Conservation (phyloP, 2,329 filamentous ascomycete species). For the Fusarium sp. region DNA sequence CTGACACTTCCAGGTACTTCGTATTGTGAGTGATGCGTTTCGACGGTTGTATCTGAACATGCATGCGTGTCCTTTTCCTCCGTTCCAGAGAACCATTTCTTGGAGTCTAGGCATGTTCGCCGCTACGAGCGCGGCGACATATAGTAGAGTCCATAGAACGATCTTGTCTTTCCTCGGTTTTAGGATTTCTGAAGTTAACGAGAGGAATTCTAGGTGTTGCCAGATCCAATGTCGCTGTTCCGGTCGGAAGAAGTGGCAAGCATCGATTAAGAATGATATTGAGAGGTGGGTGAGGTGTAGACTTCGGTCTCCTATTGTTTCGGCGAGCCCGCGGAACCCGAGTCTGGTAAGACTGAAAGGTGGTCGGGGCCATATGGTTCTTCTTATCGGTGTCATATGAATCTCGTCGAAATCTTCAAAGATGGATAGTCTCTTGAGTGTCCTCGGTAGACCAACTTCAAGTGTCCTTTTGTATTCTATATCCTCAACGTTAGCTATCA, state of each 20-base stretch:
- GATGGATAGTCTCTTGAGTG: neutral
- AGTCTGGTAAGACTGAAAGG: neutral
- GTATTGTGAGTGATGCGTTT: neutral
- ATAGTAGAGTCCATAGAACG: neutral
- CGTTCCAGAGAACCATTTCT: constrained; percentile 1
- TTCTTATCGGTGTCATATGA: neutral
- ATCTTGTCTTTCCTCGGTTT: neutral
- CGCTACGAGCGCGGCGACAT: neutral
- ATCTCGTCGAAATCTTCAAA: constrained; percentile 9
- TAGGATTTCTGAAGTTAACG: neutral
- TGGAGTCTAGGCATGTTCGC: neutral
- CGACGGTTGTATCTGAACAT: neutral
- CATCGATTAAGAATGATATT: neutral
- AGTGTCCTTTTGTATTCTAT: neutral
- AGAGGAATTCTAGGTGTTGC: neutral
- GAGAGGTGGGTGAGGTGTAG: neutral
- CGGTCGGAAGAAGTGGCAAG: neutral
- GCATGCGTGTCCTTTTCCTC: neutral
- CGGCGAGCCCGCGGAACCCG: neutral
- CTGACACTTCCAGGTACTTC: neutral
- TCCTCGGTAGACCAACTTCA: neutral
- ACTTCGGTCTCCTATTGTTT: neutral
- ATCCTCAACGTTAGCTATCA: neutral
- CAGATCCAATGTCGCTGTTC: neutral
- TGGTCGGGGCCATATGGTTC: neutral